Evolutionary conservation across 1,284 basidiomycete genomes (phyloP).

Genomic region (Malassezia equina): DNA sequence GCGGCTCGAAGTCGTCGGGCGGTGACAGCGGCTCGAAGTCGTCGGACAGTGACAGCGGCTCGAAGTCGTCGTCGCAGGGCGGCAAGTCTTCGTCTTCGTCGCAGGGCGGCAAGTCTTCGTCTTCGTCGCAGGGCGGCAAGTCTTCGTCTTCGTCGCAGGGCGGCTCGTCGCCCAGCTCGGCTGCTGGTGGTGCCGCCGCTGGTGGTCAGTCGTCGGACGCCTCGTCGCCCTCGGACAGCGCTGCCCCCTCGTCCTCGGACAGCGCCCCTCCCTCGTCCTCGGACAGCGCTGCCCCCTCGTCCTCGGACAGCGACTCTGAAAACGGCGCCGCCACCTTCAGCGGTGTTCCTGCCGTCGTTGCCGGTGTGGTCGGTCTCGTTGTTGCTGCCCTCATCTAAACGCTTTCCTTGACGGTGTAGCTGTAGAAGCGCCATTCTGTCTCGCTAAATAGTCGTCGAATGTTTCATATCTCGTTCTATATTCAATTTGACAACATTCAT

Average conservation of each 20-base stretch:
- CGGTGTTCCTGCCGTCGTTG: conserved; percentile 16
- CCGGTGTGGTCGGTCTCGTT: conserved; percentile 17
- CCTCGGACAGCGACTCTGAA: neutral
- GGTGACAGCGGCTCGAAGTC: neutral
- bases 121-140: neutral
- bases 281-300: neutral
- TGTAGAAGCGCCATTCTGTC: neutral
- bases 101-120: neutral
- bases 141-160: conserved; percentile 3
- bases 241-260: neutral
- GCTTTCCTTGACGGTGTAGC: neutral
- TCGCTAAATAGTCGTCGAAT: neutral
- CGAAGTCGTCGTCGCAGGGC: conserved; percentile 1
- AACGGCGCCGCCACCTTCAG: conserved; percentile 13
- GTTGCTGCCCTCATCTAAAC: conserved; percentile 18
- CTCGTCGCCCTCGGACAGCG: neutral
- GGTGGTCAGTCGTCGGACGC: neutral
- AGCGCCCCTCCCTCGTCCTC: neutral
- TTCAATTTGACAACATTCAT: neutral
- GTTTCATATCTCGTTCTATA: neutral
- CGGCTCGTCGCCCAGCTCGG: neutral
- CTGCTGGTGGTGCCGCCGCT: neutral
- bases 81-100: conserved; percentile 1
- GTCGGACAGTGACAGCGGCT: neutral
- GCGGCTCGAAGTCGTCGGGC: neutral